phyloP scores from a whole-genome alignment of 257 asterid genomes.

The Solanum corneliomulleri region DNA sequence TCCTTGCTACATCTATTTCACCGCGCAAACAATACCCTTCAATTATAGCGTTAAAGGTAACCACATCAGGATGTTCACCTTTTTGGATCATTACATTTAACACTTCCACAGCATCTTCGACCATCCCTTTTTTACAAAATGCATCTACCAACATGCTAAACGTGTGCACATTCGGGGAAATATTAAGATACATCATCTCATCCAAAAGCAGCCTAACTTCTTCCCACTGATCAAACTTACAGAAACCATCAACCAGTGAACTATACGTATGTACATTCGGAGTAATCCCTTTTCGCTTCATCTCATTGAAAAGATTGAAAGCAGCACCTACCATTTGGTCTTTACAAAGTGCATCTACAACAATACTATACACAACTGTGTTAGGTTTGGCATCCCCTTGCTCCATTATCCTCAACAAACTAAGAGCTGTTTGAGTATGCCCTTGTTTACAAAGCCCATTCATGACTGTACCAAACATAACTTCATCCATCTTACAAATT shows the following conservation, averaged over 20 bases:
- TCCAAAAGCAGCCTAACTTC: neutral
- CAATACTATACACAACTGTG: neutral
- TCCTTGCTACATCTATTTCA: constrained; percentile 8
- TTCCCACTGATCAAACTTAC: constrained; percentile 6
- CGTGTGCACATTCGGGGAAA: neutral
- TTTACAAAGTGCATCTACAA: constrained; percentile 13
- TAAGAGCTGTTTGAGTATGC: constrained; percentile 9
- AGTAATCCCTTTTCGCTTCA: constrained; percentile 3
- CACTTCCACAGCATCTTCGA: constrained; percentile 9
- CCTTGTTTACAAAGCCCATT: constrained; percentile 26
- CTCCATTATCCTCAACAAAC: constrained; percentile 8
- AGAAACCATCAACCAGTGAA: constrained; percentile 12
- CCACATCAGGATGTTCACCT: neutral
- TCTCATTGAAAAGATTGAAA: constrained; percentile 5
- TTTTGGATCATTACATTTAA: constrained; percentile 1
- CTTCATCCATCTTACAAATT: neutral
- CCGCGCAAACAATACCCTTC: constrained; percentile 21
- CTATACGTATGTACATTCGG: constrained; percentile 7
- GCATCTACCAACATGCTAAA: neutral
- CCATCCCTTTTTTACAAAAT: constrained; percentile 1
- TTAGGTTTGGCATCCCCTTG: constrained; percentile 3
- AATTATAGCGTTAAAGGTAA: constrained; percentile 8
- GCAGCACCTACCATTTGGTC: constrained; percentile 13
- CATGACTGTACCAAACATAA: neutral
- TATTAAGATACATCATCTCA: neutral